phyloP scores from a whole-genome alignment of 306 rosid species.

The Nissolia schottii region DNA sequence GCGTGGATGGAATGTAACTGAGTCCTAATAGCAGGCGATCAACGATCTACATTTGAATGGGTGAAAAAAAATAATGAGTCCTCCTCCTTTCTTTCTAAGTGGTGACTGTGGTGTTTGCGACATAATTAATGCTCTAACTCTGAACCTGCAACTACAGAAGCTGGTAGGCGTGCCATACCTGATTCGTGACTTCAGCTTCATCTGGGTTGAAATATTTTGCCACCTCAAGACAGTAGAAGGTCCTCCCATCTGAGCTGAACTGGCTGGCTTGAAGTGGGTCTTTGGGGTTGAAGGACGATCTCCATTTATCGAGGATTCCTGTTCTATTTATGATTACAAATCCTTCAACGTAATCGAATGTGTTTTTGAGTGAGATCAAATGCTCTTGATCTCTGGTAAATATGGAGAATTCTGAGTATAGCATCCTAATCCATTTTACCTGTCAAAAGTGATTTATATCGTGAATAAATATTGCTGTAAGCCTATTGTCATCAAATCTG shows the following conservation, averaged over 20 bases:
- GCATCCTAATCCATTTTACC: conserved; percentile 93
- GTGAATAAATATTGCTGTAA: neutral
- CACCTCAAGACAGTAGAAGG: conserved; percentile 83
- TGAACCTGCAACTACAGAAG: neutral
- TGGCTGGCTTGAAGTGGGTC: conserved; percentile 65
- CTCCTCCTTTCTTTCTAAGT: neutral
- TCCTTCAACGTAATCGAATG: conserved; percentile 89
- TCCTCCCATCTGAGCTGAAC: conserved; percentile 69
- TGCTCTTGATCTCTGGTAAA: conserved; percentile 82
- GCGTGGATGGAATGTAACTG: conserved; percentile 62
- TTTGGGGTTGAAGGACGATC: conserved; percentile 77
- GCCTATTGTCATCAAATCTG: neutral
- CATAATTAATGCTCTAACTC: neutral
- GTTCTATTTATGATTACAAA: conserved; percentile 75
- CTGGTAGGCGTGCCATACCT: conserved; percentile 41
- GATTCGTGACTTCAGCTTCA: conserved; percentile 45
- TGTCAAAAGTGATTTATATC: conserved; percentile 30
- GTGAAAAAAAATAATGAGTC: neutral
- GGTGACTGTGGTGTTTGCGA: neutral
- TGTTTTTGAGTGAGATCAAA: conserved; percentile 60
- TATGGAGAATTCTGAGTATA: conserved; percentile 73
- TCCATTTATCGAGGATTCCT: conserved; percentile 79
- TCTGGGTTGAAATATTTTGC: conserved; percentile 73
- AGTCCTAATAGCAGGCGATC: conserved; percentile 54
- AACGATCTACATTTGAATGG: conserved; percentile 53